A percentile compares a stretch with the other conserved stretches of the same genome.
Conservation (phyloP, 306 rosid genomes). For the Fragaria ananassa region DNA sequence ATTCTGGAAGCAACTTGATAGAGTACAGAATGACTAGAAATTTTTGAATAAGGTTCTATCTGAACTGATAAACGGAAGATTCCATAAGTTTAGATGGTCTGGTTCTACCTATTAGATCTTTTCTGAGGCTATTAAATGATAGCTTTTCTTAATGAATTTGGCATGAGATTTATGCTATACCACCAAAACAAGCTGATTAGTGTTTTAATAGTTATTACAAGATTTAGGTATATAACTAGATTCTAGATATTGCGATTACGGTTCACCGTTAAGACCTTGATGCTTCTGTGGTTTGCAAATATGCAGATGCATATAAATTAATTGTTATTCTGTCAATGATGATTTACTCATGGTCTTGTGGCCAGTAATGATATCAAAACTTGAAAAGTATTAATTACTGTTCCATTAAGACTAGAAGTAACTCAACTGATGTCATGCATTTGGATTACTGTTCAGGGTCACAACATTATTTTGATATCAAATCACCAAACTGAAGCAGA, state of each 20-base stretch:
- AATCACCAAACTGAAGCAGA: slow-evolving; percentile 99
- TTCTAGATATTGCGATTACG: slow-evolving; percentile 29
- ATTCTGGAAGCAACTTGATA: background rate
- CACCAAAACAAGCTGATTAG: background rate
- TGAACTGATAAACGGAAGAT: slow-evolving; percentile 3
- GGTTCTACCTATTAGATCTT: slow-evolving; percentile 20
- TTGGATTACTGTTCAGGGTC: slow-evolving; percentile 65
- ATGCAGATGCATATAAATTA: slow-evolving; percentile 17
- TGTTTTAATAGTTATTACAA: background rate
- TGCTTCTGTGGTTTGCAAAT: slow-evolving; percentile 22
- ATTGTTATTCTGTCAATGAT: slow-evolving; percentile 8
- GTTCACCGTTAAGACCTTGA: slow-evolving; percentile 24
- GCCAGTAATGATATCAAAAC: slow-evolving; percentile 17
- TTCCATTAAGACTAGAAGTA: slow-evolving; percentile 9
- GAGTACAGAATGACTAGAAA: background rate
- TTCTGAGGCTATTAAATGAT: slow-evolving; percentile 25
- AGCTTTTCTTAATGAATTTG: slow-evolving; percentile 10
- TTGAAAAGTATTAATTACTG: slow-evolving; percentile 12
- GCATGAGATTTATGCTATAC: slow-evolving; percentile 11
- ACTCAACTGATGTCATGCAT: slow-evolving; percentile 24
- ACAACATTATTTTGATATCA: slow-evolving; percentile 87
- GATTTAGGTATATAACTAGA: slow-evolving; percentile 3
- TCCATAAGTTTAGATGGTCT: slow-evolving; percentile 15
- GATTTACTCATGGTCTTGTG: slow-evolving; percentile 16
- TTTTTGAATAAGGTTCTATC: background rate